Percentiles rank a stretch among this genome's conserved stretches.
phyloP scores from a whole-genome alignment of 768 basidiomycete genomes.

The Hemileccinum rubropunctum region DNA sequence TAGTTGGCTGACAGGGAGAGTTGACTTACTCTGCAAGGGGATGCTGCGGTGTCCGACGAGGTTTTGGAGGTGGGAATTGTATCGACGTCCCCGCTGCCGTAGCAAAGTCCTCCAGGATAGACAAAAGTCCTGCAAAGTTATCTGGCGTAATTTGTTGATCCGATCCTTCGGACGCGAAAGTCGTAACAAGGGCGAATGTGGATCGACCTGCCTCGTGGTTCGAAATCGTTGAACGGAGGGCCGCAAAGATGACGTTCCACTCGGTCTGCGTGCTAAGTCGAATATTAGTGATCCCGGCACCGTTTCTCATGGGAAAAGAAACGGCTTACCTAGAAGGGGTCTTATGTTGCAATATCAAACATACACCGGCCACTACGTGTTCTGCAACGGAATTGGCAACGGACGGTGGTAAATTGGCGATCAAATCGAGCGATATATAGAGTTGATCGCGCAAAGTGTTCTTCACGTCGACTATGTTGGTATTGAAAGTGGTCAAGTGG shows the following conservation, averaged over 20 bases:
- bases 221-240: constrained; percentile 80
- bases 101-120: constrained; percentile 85
- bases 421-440: constrained; percentile 88
- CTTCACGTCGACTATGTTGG: constrained; percentile 36
- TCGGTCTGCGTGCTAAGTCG: constrained; percentile 79
- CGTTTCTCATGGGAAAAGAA: neutral
- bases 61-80: constrained; percentile 54
- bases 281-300: constrained; percentile 2
- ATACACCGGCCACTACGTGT: constrained; percentile 84
- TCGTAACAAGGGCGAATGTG: constrained; percentile 76
- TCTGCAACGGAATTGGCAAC: constrained; percentile 87
- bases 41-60: constrained; percentile 49
- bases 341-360: constrained; percentile 72
- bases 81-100: constrained; percentile 64
- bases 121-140: constrained; percentile 77
- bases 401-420: constrained; percentile 72
- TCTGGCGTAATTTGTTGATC: constrained; percentile 65
- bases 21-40: constrained; percentile 49
- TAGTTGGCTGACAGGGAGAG: neutral
- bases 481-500: neutral
- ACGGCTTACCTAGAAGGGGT: constrained; percentile 56
- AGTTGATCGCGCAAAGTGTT: constrained; percentile 87
- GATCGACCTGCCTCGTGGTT: constrained; percentile 85
- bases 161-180: constrained; percentile 61
- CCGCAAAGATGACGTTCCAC: constrained; percentile 90